A percentile compares a stretch with the other conserved stretches of the same genome.
Conservation (phyloP, 805 yeast species). For the Sugiyamaella marilandica region DNA sequence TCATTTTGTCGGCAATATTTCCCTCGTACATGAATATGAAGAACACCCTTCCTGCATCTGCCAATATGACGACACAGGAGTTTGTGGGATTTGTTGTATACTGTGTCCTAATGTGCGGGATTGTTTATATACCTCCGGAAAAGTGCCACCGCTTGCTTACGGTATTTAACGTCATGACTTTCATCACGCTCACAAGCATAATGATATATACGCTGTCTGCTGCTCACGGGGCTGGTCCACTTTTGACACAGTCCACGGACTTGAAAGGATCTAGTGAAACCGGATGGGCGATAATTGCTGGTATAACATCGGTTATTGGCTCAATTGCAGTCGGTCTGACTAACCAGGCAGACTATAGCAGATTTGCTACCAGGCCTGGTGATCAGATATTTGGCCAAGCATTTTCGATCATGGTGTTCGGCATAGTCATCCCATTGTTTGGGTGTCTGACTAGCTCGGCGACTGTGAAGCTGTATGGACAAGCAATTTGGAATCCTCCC, state of each 20-base stretch:
- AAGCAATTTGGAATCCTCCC: conserved; percentile 45
- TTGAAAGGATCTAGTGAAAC: conserved; percentile 29
- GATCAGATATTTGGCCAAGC: conserved; percentile 38
- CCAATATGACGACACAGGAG: conserved; percentile 32
- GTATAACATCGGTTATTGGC: conserved; percentile 39
- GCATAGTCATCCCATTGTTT: conserved; percentile 44
- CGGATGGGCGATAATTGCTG: conserved; percentile 39
- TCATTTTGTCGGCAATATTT: conserved; percentile 25
- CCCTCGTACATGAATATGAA: conserved; percentile 37
- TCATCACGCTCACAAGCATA: conserved; percentile 31
- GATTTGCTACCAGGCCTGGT: conserved; percentile 39
- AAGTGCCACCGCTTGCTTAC: conserved; percentile 35
- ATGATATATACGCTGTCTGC: conserved; percentile 26
- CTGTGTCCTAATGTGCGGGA: conserved; percentile 10
- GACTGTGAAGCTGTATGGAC: conserved; percentile 36
- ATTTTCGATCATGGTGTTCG: conserved; percentile 36
- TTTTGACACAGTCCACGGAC: conserved; percentile 20
- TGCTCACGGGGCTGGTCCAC: conserved; percentile 22
- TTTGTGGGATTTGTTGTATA: conserved; percentile 43
- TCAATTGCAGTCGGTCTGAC: conserved; percentile 38
- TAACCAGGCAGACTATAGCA: conserved; percentile 41
- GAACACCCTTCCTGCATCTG: conserved; percentile 39
- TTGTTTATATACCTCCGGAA: conserved; percentile 21
- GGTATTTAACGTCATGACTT: conserved; percentile 35
- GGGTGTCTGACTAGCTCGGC: conserved; percentile 46